A percentile compares a stretch with the other conserved stretches of the same genome.
phyloP scores from a whole-genome alignment of 305 asterid species.

The Coffea humblotiana region DNA sequence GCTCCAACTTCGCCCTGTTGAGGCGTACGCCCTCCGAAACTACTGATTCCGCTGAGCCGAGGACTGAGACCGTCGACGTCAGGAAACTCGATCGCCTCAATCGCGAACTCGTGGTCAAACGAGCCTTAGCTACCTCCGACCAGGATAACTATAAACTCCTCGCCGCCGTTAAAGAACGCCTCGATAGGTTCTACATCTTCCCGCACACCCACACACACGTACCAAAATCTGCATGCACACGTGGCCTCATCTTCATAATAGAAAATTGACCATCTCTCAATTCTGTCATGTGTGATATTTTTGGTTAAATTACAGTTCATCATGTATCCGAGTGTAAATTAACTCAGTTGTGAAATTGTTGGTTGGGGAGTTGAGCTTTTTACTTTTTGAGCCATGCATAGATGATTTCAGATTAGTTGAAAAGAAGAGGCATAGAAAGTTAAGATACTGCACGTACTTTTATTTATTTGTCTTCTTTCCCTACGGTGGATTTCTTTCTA shows the following conservation, averaged over 20 bases:
- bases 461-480: too few relatives aligned
- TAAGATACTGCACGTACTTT: too few relatives aligned
- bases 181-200: constrained; percentile 17
- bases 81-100: constrained; percentile 58
- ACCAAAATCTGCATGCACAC: neutral
- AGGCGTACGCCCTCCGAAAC: constrained; percentile 33
- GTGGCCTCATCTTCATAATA: neutral
- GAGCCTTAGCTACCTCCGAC: constrained; percentile 52
- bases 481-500: neutral
- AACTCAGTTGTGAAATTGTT: neutral
- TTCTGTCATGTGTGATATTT: neutral
- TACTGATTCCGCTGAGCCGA: constrained; percentile 20
- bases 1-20: constrained; percentile 48
- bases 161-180: constrained; percentile 28
- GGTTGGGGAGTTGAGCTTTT: neutral
- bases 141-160: constrained; percentile 34
- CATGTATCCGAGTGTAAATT: too few relatives aligned
- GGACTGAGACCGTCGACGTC: constrained; percentile 58
- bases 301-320: neutral
- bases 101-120: constrained; percentile 58
- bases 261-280: neutral
- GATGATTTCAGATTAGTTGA: neutral
- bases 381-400: neutral
- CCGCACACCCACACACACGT: neutral
- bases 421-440: neutral